Percentiles rank a stretch among this genome's conserved stretches.
These are phyloP conservation scores for Ustilago xerochloae DNA, from an alignment of 1,284 basidiomycete species.

Conservation along the genomic window DNA sequence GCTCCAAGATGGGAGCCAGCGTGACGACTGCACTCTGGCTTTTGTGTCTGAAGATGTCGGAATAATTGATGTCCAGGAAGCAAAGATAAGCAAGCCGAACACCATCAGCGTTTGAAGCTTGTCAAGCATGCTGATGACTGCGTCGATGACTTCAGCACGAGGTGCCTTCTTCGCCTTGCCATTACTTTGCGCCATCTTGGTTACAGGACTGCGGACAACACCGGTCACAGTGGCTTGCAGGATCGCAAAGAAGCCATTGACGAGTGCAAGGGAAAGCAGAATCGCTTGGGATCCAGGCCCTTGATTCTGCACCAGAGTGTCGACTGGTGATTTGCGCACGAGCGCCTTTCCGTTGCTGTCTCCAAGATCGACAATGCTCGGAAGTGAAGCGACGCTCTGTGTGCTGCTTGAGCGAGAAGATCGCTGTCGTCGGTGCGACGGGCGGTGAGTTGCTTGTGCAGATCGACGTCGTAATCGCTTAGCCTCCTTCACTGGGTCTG, in stretches of 20 bases:
- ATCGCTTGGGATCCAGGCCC: conserved; percentile 9
- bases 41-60: not conserved
- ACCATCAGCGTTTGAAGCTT: conserved; percentile 31
- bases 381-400: not conserved
- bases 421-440: conserved; percentile 17
- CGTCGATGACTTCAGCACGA: conserved; percentile 10
- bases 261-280: conserved; percentile 19
- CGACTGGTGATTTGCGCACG: not conserved
- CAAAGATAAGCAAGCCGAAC: conserved; percentile 27
- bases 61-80: conserved; percentile 26
- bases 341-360: not conserved
- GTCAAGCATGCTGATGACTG: conserved; percentile 24
- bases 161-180: not conserved
- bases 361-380: not conserved
- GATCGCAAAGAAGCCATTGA: conserved; percentile 24
- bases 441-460: conserved; percentile 2
- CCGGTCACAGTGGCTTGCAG: conserved; percentile 14
- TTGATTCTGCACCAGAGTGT: conserved; percentile 9
- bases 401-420: conserved; percentile 20
- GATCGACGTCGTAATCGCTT: conserved; percentile 12
- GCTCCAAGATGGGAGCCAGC: conserved; percentile 11
- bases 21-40: not conserved
- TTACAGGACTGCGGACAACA: not conserved
- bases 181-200: not conserved
- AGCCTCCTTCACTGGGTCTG: conserved; percentile 3